A percentile compares a stretch with the other conserved stretches of the same genome.
phyloP scores from a whole-genome alignment of 192 early-diverging fungal species.

The Geranomyces michiganensis region DNA sequence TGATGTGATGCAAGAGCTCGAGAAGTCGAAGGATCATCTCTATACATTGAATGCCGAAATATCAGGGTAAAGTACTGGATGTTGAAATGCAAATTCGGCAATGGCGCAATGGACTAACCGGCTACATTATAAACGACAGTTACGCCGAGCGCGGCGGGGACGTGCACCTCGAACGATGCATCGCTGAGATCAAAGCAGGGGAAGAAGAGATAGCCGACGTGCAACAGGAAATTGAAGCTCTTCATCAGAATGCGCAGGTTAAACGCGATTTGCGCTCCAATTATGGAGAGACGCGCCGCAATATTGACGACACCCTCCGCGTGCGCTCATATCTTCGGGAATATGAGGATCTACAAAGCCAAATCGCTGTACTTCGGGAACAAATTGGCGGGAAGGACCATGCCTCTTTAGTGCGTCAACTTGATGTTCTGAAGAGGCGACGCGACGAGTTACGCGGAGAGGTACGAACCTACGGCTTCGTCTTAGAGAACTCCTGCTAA shows the following conservation, averaged over 20 bases:
- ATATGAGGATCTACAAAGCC: constrained; percentile 28
- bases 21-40: constrained; percentile 27
- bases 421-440: constrained; percentile 34
- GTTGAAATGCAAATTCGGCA: background rate
- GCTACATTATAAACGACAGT: constrained; percentile 9
- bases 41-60: constrained; percentile 36
- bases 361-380: constrained; percentile 45
- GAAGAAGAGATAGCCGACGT: constrained; percentile 39
- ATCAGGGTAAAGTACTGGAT: too few relatives aligned
- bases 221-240: constrained; percentile 40
- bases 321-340: constrained; percentile 50
- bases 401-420: constrained; percentile 34
- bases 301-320: constrained; percentile 53
- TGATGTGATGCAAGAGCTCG: constrained; percentile 5
- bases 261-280: constrained; percentile 38
- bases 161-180: constrained; percentile 27
- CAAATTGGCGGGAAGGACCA: constrained; percentile 42
- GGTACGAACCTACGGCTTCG: constrained; percentile 35
- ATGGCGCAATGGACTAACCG: constrained; percentile 16
- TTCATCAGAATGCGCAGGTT: constrained; percentile 41
- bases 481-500: too few relatives aligned
- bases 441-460: constrained; percentile 40
- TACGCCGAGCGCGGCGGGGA: constrained; percentile 23
- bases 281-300: constrained; percentile 30
- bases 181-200: constrained; percentile 13